Percentiles rank a stretch among this genome's conserved stretches.
These are phyloP conservation scores for Protomyces arabidopsidicola DNA, from an alignment of 1,139 yeast species.

Conservation along the genomic window DNA sequence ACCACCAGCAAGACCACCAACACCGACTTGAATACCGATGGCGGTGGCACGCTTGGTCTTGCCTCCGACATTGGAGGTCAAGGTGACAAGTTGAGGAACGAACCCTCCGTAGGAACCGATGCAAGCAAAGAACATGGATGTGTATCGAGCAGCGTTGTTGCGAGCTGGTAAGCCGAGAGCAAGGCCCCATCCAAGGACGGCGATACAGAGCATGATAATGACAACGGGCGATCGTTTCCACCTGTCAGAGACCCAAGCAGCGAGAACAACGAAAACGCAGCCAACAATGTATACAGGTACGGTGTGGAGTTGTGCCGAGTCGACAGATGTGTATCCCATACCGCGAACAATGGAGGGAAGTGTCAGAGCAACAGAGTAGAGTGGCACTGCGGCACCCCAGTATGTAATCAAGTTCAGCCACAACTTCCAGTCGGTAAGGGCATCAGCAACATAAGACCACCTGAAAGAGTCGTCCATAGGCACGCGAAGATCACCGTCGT, in stretches of 20 bases:
- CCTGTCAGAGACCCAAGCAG: slow-evolving; percentile 40
- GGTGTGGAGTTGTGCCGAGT: slow-evolving; percentile 37
- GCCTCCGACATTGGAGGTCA: slow-evolving; percentile 25
- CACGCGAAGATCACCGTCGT: slow-evolving; percentile 5
- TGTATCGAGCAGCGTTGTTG: slow-evolving; percentile 21
- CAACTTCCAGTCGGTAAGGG: slow-evolving; percentile 22
- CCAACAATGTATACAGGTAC: slow-evolving; percentile 43
- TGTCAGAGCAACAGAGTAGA: slow-evolving; percentile 37
- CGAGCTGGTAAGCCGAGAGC: background rate
- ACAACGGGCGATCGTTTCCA: slow-evolving; percentile 41
- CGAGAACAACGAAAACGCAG: slow-evolving; percentile 38
- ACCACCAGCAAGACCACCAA: slow-evolving; percentile 58
- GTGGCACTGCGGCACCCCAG: slow-evolving; percentile 23
- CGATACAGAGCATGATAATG: slow-evolving; percentile 36
- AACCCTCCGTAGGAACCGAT: slow-evolving; percentile 24
- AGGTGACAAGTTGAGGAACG: slow-evolving; percentile 21
- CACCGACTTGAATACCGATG: slow-evolving; percentile 50
- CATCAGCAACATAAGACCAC: slow-evolving; percentile 25
- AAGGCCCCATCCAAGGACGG: slow-evolving; percentile 41
- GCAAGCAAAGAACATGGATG: slow-evolving; percentile 24
- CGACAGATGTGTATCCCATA: slow-evolving; percentile 37
- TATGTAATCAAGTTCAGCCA: background rate
- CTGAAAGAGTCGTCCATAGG: slow-evolving; percentile 1
- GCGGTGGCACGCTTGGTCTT: slow-evolving; percentile 51
- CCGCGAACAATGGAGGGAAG: slow-evolving; percentile 39